Evolutionary conservation across 2,329 filamentous ascomycete species (phyloP).

Genomic region (Xylariaceae sp.): DNA sequence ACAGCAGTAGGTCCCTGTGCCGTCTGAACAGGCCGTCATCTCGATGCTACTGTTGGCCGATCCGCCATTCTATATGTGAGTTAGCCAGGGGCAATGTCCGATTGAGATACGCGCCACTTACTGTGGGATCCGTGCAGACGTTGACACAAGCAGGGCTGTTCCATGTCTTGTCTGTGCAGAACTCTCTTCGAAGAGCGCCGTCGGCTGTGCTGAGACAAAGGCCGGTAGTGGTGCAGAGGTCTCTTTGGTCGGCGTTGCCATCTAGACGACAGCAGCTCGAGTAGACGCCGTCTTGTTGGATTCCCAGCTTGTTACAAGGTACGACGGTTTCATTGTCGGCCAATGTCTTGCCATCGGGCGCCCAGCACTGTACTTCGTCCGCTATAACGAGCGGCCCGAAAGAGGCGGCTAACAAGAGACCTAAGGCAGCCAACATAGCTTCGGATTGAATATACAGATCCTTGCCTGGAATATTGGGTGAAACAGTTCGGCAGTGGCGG

Average conservation of each 20-base stretch:
- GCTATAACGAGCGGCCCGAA: constrained; percentile 5
- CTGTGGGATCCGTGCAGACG: constrained; percentile 36
- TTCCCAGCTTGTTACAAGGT: constrained; percentile 45
- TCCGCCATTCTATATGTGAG: constrained; percentile 31
- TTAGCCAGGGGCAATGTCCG: not conserved
- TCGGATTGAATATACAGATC: not conserved
- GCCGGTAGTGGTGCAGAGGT: constrained; percentile 40
- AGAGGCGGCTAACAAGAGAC: constrained; percentile 1
- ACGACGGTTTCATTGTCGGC: constrained; percentile 40
- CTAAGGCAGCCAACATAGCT: constrained; percentile 10
- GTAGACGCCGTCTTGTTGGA: constrained; percentile 38
- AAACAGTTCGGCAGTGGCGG: not conserved
- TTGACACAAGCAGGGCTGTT: constrained; percentile 41
- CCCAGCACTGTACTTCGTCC: constrained; percentile 36
- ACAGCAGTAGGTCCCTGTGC: constrained; percentile 41
- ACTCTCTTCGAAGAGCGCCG: constrained; percentile 36
- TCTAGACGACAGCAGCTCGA: constrained; percentile 43
- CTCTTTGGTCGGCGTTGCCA: constrained; percentile 32
- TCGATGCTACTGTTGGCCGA: constrained; percentile 36
- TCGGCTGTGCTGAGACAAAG: constrained; percentile 36
- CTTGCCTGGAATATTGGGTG: not conserved
- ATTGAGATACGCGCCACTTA: not conserved
- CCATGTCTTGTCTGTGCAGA: constrained; percentile 43
- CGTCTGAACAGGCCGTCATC: constrained; percentile 40
- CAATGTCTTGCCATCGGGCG: constrained; percentile 39